These are phyloP conservation scores for Apiosordaria backusii DNA, from an alignment of 495 filamentous ascomycete genomes.

Conservation along the genomic window DNA sequence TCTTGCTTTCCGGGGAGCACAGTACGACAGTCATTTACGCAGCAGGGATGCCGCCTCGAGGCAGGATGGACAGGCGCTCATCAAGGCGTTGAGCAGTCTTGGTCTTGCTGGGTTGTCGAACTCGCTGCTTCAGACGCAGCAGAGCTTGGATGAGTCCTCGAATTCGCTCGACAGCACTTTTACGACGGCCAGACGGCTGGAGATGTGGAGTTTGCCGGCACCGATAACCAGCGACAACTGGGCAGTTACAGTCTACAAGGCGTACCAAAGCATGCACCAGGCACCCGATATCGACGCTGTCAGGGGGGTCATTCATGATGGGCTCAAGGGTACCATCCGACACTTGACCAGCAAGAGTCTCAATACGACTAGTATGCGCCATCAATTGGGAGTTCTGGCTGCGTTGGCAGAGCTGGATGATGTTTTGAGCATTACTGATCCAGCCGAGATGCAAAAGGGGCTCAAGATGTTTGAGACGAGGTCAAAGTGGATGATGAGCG, in stretches of 20 bases:
- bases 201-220: conserved; percentile 87
- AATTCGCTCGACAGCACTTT: conserved; percentile 67
- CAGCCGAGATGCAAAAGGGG: conserved; percentile 57
- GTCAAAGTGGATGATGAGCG: conserved; percentile 72
- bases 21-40: conserved; percentile 79
- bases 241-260: conserved; percentile 68
- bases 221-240: conserved; percentile 58
- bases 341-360: conserved; percentile 52
- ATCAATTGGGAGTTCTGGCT: conserved; percentile 66
- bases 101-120: conserved; percentile 70
- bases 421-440: conserved; percentile 56
- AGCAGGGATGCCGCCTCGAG: conserved; percentile 37
- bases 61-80: conserved; percentile 49
- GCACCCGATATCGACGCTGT: conserved; percentile 53
- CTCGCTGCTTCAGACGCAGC: conserved; percentile 63
- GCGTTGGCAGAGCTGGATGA: conserved; percentile 80
- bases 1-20: conserved; percentile 86
- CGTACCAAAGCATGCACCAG: conserved; percentile 74
- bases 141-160: conserved; percentile 51
- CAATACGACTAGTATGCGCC: conserved; percentile 58
- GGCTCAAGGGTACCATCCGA: conserved; percentile 61
- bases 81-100: conserved; percentile 61
- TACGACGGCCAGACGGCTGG: conserved; percentile 77
- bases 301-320: conserved; percentile 53
- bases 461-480: conserved; percentile 62